Evolutionary conservation across 306 rosid genomes (phyloP), one percentile per base, ranked within the genome.

Genomic region (Cyclanthera cordifolia): DNA sequence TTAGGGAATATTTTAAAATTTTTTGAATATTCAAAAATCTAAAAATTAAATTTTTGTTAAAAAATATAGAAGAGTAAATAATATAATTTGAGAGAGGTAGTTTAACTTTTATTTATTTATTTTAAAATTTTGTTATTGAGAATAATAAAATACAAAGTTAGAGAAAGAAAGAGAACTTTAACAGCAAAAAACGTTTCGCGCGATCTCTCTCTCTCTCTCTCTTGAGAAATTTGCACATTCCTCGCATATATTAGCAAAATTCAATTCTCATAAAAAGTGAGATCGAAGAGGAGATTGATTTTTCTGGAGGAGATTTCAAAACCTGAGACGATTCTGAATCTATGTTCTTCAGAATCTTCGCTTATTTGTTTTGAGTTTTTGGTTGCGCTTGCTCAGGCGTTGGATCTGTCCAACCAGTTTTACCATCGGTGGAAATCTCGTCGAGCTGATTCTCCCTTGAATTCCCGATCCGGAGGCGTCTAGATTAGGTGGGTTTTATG

Each of bases 191-290:
- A 69, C 74, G 45, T 69, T 27, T 70, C 69, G 61, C 32, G 20
- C 76, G 63, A 55, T 24, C 77, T 56, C 52, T 69, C 47, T 10
- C 14, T 9, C 49, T 2, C 23, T 7, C 49, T 77, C 51, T 41
- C 71, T 71, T 71, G 75, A 28, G 73, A 58, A n/a, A 6, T 30
- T 61, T 69, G 86, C 86, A 83, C 71, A 73, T 80, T 80, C 86
- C 70, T 69, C 70, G 80, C 87, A 82, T 87, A 43, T 80, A 6
- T 46, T 68, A 65, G 72, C 58, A 73, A n/a, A n/a, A 51, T 72
- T 77, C 63, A 5, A 70, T 57, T 70, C 73, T 68, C 70, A 46
- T 67, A 34, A 32, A 37, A 71, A 45, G 23, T 24, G 4, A 6
- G 52, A 41, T 46, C 19, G 47, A 54, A 28, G 57, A n/a, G 19